Conservation (phyloP, 2,329 filamentous ascomycete genomes). For the Arthrobotrys sinensis region DNA sequence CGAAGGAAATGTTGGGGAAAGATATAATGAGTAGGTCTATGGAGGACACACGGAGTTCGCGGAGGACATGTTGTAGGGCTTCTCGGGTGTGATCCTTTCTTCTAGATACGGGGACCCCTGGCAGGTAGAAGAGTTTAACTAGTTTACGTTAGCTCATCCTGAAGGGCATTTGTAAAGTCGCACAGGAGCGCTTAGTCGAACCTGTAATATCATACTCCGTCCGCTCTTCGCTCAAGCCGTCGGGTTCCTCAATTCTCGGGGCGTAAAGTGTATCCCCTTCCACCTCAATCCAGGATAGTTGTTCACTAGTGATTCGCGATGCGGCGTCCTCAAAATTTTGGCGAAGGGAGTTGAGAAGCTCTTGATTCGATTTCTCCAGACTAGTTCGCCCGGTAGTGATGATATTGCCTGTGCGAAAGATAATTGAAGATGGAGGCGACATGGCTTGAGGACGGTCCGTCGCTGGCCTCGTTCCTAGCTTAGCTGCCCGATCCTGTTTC, state of each 20-base stretch:
- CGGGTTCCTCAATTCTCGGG: conserved; percentile 67
- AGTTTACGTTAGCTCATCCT: conserved; percentile 69
- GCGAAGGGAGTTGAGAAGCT: conserved; percentile 89
- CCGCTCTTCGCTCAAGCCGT: conserved; percentile 83
- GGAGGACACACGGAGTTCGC: conserved; percentile 80
- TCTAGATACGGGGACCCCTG: conserved; percentile 76
- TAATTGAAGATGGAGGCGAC: conserved; percentile 63
- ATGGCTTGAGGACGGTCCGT: conserved; percentile 53
- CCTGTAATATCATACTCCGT: conserved; percentile 76
- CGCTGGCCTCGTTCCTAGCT: too few species aligned
- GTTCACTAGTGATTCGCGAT: conserved; percentile 59
- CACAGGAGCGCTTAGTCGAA: conserved; percentile 4
- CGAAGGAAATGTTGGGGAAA: conserved; percentile 93
- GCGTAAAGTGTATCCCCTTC: conserved; percentile 60
- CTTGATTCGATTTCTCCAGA: conserved; percentile 88
- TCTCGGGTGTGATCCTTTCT: conserved; percentile 81
- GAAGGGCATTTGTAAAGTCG: neutral
- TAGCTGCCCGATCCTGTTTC: too few species aligned
- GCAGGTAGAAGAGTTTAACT: conserved; percentile 93
- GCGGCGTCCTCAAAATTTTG: conserved; percentile 79
- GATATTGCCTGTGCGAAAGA: conserved; percentile 76
- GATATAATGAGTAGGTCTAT: conserved; percentile 93
- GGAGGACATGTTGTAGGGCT: conserved; percentile 83
- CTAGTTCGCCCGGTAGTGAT: conserved; percentile 84
- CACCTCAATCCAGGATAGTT: conserved; percentile 65